Conservation (phyloP, 129 eudicot genomes). For the sunflower (Helianthus annuus) region DNA sequence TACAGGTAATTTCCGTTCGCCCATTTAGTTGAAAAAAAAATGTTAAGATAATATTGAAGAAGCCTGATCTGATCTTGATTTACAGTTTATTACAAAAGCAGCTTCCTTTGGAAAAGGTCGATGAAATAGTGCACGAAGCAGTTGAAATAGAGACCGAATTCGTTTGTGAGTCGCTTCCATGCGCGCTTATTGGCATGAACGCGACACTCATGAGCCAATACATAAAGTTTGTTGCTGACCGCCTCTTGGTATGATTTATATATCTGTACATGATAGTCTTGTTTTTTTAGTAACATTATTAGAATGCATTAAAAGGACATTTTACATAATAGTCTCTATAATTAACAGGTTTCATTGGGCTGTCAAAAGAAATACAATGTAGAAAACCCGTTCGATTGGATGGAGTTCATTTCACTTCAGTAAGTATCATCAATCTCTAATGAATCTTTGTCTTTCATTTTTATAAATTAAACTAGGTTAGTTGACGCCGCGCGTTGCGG, state of each 20-base stretch:
- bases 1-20: slow-evolving; percentile 44
- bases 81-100: slow-evolving; percentile 55
- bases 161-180: slow-evolving; percentile 82
- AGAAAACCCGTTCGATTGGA: slow-evolving; percentile 89
- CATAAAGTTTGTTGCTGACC: slow-evolving; percentile 80
- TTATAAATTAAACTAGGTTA: neutral
- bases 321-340: neutral
- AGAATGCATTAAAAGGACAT: neutral
- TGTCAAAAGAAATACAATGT: slow-evolving; percentile 56
- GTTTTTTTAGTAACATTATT: neutral
- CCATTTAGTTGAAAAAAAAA: neutral
- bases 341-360: slow-evolving; percentile 68
- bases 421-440: slow-evolving; percentile 38
- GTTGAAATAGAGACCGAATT: slow-evolving; percentile 83
- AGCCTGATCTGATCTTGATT: slow-evolving; percentile 12
- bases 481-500: too few species aligned
- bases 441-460: slow-evolving; percentile 9
- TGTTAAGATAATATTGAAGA: slow-evolving; percentile 4
- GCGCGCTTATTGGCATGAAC: slow-evolving; percentile 87
- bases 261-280: neutral
- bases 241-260: slow-evolving; percentile 56
- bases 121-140: slow-evolving; percentile 67
- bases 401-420: slow-evolving; percentile 87
- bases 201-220: slow-evolving; percentile 77
- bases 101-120: slow-evolving; percentile 47